Conservation (phyloP, 2,329 filamentous ascomycete genomes). For the Ophiostoma montium region DNA sequence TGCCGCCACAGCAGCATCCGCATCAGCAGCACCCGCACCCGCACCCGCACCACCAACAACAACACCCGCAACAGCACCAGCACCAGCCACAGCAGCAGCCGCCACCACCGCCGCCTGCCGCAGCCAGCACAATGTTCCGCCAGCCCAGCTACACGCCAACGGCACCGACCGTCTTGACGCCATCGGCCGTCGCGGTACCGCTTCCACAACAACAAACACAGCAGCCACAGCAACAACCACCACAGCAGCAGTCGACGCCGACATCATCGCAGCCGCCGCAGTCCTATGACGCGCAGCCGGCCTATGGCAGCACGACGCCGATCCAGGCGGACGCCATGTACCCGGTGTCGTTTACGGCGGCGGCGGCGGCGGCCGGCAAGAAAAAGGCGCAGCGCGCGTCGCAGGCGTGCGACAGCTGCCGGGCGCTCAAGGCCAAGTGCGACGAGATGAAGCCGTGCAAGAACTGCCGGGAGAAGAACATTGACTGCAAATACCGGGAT, state of each 20-base stretch:
- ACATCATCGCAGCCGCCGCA: constrained; percentile 16
- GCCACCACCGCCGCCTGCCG: constrained; percentile 8
- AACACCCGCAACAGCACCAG: constrained; percentile 14
- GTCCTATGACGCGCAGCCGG: constrained; percentile 20
- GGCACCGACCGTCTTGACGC: not conserved
- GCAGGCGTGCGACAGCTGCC: constrained; percentile 82
- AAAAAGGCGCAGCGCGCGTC: constrained; percentile 52
- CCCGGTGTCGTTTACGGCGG: constrained; percentile 27
- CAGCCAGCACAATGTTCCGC: constrained; percentile 21
- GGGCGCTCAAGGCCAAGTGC: constrained; percentile 79
- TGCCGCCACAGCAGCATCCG: constrained; percentile 15
- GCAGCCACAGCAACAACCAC: not conserved
- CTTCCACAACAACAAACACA: not conserved
- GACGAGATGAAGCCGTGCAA: constrained; percentile 76
- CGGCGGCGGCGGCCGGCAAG: constrained; percentile 33
- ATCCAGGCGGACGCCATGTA: constrained; percentile 25
- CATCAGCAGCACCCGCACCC: constrained; percentile 20
- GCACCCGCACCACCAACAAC: constrained; percentile 26
- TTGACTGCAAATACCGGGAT: constrained; percentile 78
- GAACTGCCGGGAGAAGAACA: constrained; percentile 74
- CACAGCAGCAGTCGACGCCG: constrained; percentile 9
- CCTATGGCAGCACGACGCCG: constrained; percentile 14
- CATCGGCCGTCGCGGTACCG: not conserved
- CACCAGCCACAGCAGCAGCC: constrained; percentile 16
- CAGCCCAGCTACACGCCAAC: constrained; percentile 23